Base-by-base conservation (phyloP, 106 monocot genomes). In the Dioscorea alata region DNA sequence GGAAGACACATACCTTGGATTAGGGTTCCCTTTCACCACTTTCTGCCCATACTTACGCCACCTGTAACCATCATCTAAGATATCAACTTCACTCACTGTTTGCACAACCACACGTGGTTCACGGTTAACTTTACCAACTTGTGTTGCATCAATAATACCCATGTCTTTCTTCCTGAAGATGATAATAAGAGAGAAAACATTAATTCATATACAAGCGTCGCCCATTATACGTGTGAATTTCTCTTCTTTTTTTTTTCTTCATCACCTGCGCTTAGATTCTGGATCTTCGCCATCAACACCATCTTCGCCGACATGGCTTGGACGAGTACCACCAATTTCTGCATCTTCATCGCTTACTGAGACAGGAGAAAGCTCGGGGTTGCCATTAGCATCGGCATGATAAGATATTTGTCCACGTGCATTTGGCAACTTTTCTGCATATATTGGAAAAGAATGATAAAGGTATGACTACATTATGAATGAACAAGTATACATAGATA, bases 41-140 rank as follows among this genome's bases (percentile, higher is more conserved):
- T 97, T 97, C 74, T 97, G 96, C 21, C 96, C 96, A 79, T 97
- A 97, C 70, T 97, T 97, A 50, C 96, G 86, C 96, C 96, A 97
- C 48, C 96, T 92, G 60, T 97, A 97, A 63, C 96, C 96, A 80
- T 97, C 96, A 73, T 97, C 96, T 79, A 97, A 75, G 75, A 97
- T 89, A 67, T 97, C 96, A 65, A 97, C 96, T 69, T 97, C 96
- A 83, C 96, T 97, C 42, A 97, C 69, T 64, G 96, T 97, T 89
- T 97, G 96, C 51, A 97, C 92, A 69, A 97, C 96, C 61, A 97
- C 96, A 73, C 96, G 86, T 72, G 96, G 96, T 74, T 89, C 92
- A 69, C 83, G 83, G 49, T 90, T 86, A 54, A 66, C 61, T 73
- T 89, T 97, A 50, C 76, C 80, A 61, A 82, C 69, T 42, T 67